phyloP scores from a whole-genome alignment of 148 eudicot genomes.

The Pharnaceum exiguum region DNA sequence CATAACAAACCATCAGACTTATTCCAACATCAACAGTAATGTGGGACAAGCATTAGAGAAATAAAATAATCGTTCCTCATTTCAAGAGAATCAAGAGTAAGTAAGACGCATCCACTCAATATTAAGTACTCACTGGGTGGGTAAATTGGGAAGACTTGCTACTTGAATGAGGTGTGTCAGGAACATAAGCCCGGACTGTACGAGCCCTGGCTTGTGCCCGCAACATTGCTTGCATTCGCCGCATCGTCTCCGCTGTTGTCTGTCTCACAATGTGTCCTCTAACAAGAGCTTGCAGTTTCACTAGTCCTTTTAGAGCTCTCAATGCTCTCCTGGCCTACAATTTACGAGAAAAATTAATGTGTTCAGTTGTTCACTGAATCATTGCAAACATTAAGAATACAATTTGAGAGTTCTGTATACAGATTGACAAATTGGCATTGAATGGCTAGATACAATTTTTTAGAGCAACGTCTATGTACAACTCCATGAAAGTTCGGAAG shows the following conservation, averaged over 20 bases:
- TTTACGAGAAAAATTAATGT: not conserved
- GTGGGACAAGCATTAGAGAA: too few relatives aligned
- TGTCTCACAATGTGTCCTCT: conserved; percentile 82
- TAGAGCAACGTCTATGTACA: conserved; percentile 9
- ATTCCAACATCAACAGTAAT: too few relatives aligned
- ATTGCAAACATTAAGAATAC: too few relatives aligned
- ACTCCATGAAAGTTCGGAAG: not conserved
- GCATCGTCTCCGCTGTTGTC: conserved; percentile 48
- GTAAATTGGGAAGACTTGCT: conserved; percentile 38
- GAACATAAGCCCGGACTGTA: conserved; percentile 32
- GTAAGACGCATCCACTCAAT: too few relatives aligned
- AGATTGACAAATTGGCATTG: not conserved
- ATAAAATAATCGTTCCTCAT: too few relatives aligned
- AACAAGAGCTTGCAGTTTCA: conserved; percentile 78
- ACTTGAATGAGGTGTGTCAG: conserved; percentile 48
- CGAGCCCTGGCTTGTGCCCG: conserved; percentile 72
- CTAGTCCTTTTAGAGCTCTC: conserved; percentile 72
- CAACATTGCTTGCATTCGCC: conserved; percentile 60
- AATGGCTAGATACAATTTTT: not conserved
- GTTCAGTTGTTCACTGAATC: too few relatives aligned
- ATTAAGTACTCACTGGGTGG: conserved; percentile 37
- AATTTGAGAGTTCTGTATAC: not conserved
- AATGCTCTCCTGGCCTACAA: conserved; percentile 84
- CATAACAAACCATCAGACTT: too few relatives aligned
- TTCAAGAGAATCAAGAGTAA: too few relatives aligned